Base-by-base conservation (phyloP, 805 yeast species). In the Candida koratica region DNA sequence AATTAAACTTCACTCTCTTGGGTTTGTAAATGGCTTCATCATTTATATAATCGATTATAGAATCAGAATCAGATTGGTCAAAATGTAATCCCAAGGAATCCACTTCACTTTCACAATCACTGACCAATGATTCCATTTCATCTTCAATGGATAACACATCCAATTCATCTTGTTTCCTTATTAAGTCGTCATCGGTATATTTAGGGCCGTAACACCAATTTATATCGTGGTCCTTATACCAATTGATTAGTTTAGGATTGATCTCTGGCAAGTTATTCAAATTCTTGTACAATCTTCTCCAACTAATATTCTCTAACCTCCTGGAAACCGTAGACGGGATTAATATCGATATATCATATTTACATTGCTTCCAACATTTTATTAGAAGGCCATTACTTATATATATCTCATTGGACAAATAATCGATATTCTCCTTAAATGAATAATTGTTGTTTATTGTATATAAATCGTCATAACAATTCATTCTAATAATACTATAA, bases 141-240 rank as follows among this genome's bases (percentile, higher is more conserved):
- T 31, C 25, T 23, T 31, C 25, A 14, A 18, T n/a, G 4, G 4
- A 4, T 10, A 17, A 14, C 11, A 16, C 27, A 13, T 23, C 27
- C 8, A 6, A 16, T 25, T 32, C 24, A 17, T 36, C 15, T 4
- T 26, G 24, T 7, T 18, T 14, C 9, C 4, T 12, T 5, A 27
- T 19, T 11, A 29, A 25, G n/a, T 37, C 43, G 9, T 28, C 41
- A 25, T 19, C 25, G 13, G 25, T 20, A 28, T 38, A 45, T 38
- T 60, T 58, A 14, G 81, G 80, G 1, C 80, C 81, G 46, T 69
- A 75, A 33, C 75, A 58, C 61, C 75, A 73, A 4, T 79, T 75
- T 32, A 72, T 65, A 47, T 75, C 81, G 40, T 71, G 70, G 38
- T 59, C 65, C 47, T 75, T 75, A 46, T 61, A 65, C 81, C 81